Percentiles rank a stretch among this genome's conserved stretches.
Conservation (phyloP, 1,139 yeast species). For the Taiozyma sp. region DNA sequence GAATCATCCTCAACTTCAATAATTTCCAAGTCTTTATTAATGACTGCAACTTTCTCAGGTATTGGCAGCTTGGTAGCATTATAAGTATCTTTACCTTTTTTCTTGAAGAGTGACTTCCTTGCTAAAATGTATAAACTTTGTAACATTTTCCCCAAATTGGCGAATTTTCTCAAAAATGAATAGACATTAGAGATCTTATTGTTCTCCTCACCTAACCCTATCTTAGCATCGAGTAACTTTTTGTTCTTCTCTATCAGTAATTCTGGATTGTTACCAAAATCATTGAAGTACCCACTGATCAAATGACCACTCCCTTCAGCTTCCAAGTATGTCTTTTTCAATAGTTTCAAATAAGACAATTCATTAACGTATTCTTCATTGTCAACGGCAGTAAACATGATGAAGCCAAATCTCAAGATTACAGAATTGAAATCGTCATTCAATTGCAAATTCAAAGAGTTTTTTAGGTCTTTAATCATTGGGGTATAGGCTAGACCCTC, state of each 20-base stretch:
- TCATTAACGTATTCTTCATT: slow-evolving; percentile 61
- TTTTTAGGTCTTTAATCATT: slow-evolving; percentile 36
- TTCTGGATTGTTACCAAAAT: slow-evolving; percentile 20
- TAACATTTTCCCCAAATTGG: slow-evolving; percentile 10
- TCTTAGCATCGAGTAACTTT: slow-evolving; percentile 3
- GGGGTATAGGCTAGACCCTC: slow-evolving; percentile 44
- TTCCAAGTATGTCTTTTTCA: slow-evolving; percentile 58
- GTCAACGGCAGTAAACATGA: slow-evolving; percentile 63
- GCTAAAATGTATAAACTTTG: slow-evolving; percentile 12
- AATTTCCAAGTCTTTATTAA: neutral
- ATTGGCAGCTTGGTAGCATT: neutral
- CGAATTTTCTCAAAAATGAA: slow-evolving; percentile 10
- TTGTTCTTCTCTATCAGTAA: slow-evolving; percentile 12
- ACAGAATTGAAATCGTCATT: slow-evolving; percentile 65
- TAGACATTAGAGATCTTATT: slow-evolving; percentile 7
- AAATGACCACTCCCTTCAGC: slow-evolving; percentile 17
- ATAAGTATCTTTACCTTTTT: neutral
- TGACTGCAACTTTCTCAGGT: neutral
- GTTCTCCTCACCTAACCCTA: slow-evolving; percentile 1
- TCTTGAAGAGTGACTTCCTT: neutral
- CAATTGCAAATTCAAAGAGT: slow-evolving; percentile 33
- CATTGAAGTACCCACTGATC: slow-evolving; percentile 25
- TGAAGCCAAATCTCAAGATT: slow-evolving; percentile 51
- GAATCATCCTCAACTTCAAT: slow-evolving; percentile 14
- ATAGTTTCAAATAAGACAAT: slow-evolving; percentile 42